Evolutionary conservation across 1,284 basidiomycete genomes (phyloP).

Genomic region (Athelia psychrophila): DNA sequence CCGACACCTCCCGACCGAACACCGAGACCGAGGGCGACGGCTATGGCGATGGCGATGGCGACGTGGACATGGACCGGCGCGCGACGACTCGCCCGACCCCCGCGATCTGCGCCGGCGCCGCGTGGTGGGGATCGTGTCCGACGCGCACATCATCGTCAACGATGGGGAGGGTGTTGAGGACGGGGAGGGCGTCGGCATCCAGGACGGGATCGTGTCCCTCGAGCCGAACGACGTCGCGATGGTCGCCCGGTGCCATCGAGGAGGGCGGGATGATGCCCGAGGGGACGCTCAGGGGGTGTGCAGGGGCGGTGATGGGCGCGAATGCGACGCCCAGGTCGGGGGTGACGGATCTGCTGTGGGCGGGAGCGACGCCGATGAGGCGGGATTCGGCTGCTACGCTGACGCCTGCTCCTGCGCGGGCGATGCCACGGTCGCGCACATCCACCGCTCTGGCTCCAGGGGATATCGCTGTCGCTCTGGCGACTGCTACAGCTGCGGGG

Average conservation of each 20-base stretch:
- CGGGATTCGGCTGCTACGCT: neutral
- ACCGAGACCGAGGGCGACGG: no score
- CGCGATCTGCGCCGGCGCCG: no score
- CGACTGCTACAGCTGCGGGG: slow-evolving; percentile 16
- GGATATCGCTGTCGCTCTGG: slow-evolving; percentile 77
- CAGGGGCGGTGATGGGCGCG: slow-evolving; percentile 23
- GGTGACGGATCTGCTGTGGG: slow-evolving; percentile 12
- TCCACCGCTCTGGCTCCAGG: slow-evolving; percentile 61
- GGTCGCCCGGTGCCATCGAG: slow-evolving; percentile 77
- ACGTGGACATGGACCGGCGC: slow-evolving; percentile 45
- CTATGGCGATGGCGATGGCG: no score
- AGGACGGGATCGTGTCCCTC: slow-evolving; percentile 68
- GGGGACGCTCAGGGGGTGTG: slow-evolving; percentile 15
- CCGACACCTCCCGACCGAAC: slow-evolving; percentile 56
- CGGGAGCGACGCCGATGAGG: slow-evolving; percentile 9
- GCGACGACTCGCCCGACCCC: no score
- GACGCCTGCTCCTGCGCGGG: neutral
- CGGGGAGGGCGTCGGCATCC: slow-evolving; percentile 54
- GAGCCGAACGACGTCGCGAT: slow-evolving; percentile 79
- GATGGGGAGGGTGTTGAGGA: slow-evolving; percentile 48
- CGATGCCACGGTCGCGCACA: neutral
- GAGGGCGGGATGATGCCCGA: slow-evolving; percentile 28
- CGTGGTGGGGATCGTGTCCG: slow-evolving; percentile 61
- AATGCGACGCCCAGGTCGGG: slow-evolving; percentile 41
- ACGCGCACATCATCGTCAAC: slow-evolving; percentile 71